Conservation (phyloP, 192 early-diverging fungal species). For the Mortierella hygrophila region DNA sequence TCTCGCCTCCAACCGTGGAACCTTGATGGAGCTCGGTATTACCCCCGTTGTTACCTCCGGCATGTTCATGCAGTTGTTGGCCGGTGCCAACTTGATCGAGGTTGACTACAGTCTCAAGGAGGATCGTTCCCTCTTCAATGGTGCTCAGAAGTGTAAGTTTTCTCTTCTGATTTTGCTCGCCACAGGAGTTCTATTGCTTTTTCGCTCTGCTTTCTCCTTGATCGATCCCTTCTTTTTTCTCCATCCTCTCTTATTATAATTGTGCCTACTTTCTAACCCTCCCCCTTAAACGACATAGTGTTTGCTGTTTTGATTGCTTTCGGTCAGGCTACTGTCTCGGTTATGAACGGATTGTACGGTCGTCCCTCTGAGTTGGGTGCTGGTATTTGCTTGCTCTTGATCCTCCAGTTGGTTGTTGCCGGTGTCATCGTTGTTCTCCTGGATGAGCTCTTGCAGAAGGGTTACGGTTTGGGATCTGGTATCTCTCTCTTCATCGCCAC, state of each 20-base stretch:
- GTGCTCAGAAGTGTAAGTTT: conserved; percentile 93
- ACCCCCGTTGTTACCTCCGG: conserved; percentile 99
- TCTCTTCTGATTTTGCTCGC: neutral
- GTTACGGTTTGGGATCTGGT: conserved; percentile 99
- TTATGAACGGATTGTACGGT: conserved; percentile 98
- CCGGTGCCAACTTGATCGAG: conserved; percentile 98
- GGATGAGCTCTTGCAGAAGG: conserved; percentile 99
- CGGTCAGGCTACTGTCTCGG: conserved; percentile 98
- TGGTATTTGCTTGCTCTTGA: conserved; percentile 95
- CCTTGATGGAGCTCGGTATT: conserved; percentile 99
- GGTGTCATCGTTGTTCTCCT: conserved; percentile 97
- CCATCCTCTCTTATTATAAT: neutral
- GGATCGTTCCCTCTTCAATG: conserved; percentile 98
- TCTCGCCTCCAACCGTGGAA: conserved; percentile 99
- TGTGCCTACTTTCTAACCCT: conserved; percentile 55
- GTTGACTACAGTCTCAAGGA: conserved; percentile 99
- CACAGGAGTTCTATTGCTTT: neutral
- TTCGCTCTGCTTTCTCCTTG: neutral
- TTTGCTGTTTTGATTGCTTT: conserved; percentile 99
- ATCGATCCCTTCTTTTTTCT: neutral
- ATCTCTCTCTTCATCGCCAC: conserved; percentile 99
- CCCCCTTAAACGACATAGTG: conserved; percentile 64
- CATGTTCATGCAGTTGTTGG: conserved; percentile 99
- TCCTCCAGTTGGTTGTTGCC: conserved; percentile 97
- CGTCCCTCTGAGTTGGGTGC: conserved; percentile 95